These are phyloP conservation scores for Saitozyma podzolica DNA, from an alignment of 768 basidiomycete genomes.

Conservation along the genomic window DNA sequence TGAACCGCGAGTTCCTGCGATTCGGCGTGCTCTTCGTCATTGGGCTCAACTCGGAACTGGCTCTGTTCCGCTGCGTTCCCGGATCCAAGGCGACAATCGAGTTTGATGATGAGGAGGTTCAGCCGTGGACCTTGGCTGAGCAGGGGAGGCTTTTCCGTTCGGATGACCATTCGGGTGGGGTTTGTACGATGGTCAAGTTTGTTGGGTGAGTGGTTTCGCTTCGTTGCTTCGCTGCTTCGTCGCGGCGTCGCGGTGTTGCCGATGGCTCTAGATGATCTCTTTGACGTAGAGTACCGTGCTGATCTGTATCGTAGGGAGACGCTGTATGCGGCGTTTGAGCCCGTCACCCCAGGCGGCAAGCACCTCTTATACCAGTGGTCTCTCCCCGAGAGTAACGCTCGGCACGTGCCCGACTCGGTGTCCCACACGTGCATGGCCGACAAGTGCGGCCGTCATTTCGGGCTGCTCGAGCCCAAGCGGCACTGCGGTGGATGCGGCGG, in stretches of 20 bases:
- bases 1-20: constrained; percentile 81
- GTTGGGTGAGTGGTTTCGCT: constrained; percentile 66
- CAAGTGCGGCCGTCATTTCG: constrained; percentile 45
- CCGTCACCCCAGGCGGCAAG: constrained; percentile 15
- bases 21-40: constrained; percentile 79
- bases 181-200: constrained; percentile 75
- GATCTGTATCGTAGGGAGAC: constrained; percentile 36
- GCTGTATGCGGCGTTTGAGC: constrained; percentile 44
- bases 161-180: constrained; percentile 58
- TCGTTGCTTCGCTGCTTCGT: too few relatives aligned
- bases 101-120: constrained; percentile 58
- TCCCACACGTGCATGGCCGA: constrained; percentile 47
- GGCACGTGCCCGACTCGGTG: constrained; percentile 44
- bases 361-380: constrained; percentile 49
- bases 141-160: constrained; percentile 63
- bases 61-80: constrained; percentile 79
- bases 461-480: constrained; percentile 47
- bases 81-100: constrained; percentile 58
- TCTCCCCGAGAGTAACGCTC: constrained; percentile 50
- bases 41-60: constrained; percentile 71
- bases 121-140: constrained; percentile 69
- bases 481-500: constrained; percentile 53
- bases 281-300: background rate
- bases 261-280: too few relatives aligned
- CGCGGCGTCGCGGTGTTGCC: too few relatives aligned